Evolutionary conservation across 768 basidiomycete genomes (phyloP).

Genomic region (Filobasidium wieringae): DNA sequence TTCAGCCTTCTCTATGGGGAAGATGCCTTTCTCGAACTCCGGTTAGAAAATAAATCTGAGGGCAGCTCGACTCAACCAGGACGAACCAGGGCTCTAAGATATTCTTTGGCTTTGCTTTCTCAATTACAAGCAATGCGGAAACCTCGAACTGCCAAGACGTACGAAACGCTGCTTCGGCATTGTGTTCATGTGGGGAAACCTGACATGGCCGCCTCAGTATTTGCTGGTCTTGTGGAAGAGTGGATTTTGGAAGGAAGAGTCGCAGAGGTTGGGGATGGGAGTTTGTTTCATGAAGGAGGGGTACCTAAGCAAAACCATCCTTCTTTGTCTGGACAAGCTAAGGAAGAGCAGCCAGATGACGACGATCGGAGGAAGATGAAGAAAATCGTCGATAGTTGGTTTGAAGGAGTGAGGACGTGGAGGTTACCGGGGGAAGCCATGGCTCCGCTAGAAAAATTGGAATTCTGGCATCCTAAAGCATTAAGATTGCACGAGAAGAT

Average conservation of each 20-base stretch:
- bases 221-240: conserved; percentile 38
- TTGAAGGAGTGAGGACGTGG: conserved; percentile 33
- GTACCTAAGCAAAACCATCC: conserved; percentile 16
- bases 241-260: conserved; percentile 38
- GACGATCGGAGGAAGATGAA: background rate
- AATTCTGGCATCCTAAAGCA: conserved; percentile 35
- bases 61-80: too few relatives aligned
- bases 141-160: conserved; percentile 21
- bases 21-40: background rate
- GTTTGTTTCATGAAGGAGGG: conserved; percentile 28
- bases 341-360: background rate
- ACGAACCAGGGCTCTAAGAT: background rate
- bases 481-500: conserved; percentile 29
- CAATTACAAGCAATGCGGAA: background rate
- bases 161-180: conserved; percentile 19
- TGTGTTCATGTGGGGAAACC: conserved; percentile 20
- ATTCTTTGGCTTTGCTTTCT: background rate
- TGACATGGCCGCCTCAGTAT: conserved; percentile 33
- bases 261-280: conserved; percentile 27
- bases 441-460: conserved; percentile 28
- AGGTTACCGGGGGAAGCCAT: conserved; percentile 30
- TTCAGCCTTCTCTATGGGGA: background rate
- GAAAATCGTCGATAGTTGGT: conserved; percentile 18
- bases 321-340: background rate
- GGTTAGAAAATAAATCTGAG: too few relatives aligned